These are phyloP conservation scores for Kokia cookei DNA, from an alignment of 441 rosid genomes.

Conservation along the genomic window DNA sequence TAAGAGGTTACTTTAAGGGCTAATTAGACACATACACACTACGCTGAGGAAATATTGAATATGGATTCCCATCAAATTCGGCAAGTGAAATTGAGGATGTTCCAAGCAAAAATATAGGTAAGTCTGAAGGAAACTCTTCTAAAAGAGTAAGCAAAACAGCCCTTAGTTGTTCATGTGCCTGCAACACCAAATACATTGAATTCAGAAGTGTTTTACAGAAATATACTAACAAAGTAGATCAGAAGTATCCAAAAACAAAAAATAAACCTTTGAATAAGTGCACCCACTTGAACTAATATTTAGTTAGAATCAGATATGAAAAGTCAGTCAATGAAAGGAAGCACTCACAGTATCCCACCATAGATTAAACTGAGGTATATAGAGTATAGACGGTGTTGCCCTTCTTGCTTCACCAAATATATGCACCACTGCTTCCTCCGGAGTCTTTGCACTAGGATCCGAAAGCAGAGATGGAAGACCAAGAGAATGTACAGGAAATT, in stretches of 20 bases:
- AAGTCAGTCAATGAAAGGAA: constrained; percentile 7
- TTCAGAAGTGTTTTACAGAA: constrained; percentile 9
- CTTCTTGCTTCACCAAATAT: constrained; percentile 99
- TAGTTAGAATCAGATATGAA: constrained; percentile 5
- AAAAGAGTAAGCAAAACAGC: constrained; percentile 85
- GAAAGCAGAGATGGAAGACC: constrained; percentile 99
- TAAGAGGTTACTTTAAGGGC: neutral
- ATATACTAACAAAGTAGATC: constrained; percentile 7
- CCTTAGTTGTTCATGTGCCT: constrained; percentile 97
- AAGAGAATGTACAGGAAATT: constrained; percentile 93
- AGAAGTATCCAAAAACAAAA: neutral
- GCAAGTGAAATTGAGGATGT: constrained; percentile 49
- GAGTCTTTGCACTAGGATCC: constrained; percentile 98
- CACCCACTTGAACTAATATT: neutral
- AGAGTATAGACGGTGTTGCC: constrained; percentile 91
- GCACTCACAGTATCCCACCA: constrained; percentile 99
- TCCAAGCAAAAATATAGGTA: constrained; percentile 86
- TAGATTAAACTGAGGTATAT: constrained; percentile 84
- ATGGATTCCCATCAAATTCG: constrained; percentile 45
- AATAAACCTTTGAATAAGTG: neutral
- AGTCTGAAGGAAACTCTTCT: constrained; percentile 90
- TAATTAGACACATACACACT: constrained; percentile 64
- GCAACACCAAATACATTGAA: constrained; percentile 30
- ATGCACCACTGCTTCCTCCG: constrained; percentile 99
- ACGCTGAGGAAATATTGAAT: constrained; percentile 61